Evolutionary conservation across 1,284 basidiomycete genomes (phyloP).

Genomic region (Phellopilus nigrolimitatus): DNA sequence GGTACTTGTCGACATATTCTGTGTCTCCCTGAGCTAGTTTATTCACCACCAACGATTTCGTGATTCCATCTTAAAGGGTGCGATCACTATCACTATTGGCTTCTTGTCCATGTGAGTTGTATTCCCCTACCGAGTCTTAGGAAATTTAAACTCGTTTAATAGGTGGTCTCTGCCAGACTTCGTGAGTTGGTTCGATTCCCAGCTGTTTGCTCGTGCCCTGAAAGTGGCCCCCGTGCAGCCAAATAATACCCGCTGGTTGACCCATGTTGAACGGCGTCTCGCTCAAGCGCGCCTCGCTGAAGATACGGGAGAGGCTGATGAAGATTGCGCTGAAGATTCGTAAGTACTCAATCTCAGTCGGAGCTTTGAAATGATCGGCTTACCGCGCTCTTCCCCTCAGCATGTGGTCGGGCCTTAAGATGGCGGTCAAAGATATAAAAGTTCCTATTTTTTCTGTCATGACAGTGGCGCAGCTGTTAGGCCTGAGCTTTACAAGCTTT

Average conservation of each 20-base stretch:
- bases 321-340: conserved; percentile 30
- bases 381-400: conserved; percentile 5
- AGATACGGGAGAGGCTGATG: conserved; percentile 37
- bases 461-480: conserved; percentile 24
- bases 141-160: neutral
- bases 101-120: conserved; percentile 20
- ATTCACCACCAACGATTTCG: neutral
- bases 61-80: conserved; percentile 11
- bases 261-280: conserved; percentile 35
- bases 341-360: conserved; percentile 10
- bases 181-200: conserved; percentile 9
- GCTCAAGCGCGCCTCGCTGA: conserved; percentile 42
- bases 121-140: conserved; percentile 2
- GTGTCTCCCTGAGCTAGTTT: neutral
- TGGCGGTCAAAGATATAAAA: conserved; percentile 33
- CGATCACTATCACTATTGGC: conserved; percentile 21
- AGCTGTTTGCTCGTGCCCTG: neutral
- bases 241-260: conserved; percentile 40
- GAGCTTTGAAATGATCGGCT: neutral
- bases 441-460: conserved; percentile 31
- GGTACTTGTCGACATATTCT: conserved; percentile 9
- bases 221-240: conserved; percentile 21
- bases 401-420: conserved; percentile 23
- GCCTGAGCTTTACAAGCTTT: conserved; percentile 37
- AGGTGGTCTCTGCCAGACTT: conserved; percentile 27